Evolutionary conservation across 768 basidiomycete species (phyloP).

Genomic region (Russula virescens): DNA sequence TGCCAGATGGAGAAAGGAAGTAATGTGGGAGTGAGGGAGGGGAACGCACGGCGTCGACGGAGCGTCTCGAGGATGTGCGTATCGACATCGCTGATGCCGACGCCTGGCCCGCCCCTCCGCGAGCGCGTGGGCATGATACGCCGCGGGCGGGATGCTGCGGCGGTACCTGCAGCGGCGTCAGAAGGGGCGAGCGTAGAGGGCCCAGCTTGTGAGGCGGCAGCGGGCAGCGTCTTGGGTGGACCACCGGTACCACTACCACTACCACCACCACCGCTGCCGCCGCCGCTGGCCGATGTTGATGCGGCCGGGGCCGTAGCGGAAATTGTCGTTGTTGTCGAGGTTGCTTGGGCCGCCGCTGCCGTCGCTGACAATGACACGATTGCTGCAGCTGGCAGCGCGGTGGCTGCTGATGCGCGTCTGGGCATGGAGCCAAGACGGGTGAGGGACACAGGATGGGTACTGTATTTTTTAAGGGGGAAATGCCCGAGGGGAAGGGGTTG

Average conservation of each 20-base stretch:
- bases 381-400: not conserved
- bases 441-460: not conserved
- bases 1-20: not conserved
- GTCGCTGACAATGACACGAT: not conserved
- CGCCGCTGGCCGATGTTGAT: not conserved
- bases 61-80: slow-evolving; percentile 78
- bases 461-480: not conserved
- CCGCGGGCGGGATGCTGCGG: slow-evolving; percentile 45
- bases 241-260: not conserved
- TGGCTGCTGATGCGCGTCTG: slow-evolving; percentile 17
- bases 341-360: not conserved
- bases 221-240: not conserved
- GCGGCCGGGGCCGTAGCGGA: not conserved
- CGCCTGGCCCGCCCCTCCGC: slow-evolving; percentile 73
- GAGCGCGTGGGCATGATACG: slow-evolving; percentile 79
- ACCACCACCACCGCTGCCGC: no score
- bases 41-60: slow-evolving; percentile 62
- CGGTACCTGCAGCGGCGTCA: slow-evolving; percentile 3
- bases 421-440: slow-evolving; percentile 6
- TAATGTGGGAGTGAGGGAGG: not conserved
- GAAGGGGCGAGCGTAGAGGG: not conserved
- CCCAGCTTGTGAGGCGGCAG: slow-evolving; percentile 11
- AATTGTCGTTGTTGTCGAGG: not conserved
- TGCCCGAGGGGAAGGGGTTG: no score
- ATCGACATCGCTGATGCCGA: slow-evolving; percentile 76